Percentiles rank a stretch among this genome's conserved stretches.
Evolutionary conservation across 169 alveolate species (phyloP).

Genomic region (Eimeria maxima): DNA sequence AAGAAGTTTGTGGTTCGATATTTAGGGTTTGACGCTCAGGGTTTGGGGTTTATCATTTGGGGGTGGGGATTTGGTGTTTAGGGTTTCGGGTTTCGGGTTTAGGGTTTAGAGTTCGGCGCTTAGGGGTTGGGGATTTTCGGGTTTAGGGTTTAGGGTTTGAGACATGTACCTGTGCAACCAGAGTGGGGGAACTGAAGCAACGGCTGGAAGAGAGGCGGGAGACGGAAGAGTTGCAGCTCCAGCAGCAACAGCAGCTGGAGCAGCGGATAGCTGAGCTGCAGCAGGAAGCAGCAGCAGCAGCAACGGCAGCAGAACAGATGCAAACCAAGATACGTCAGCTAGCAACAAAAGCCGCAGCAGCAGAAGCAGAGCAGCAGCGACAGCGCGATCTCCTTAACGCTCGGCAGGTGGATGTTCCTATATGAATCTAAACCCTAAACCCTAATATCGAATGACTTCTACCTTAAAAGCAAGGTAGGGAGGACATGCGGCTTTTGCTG

Average conservation of each 20-base stretch:
- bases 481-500: not conserved
- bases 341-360: conserved; percentile 55
- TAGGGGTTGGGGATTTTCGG: not conserved
- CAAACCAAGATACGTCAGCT: conserved; percentile 16
- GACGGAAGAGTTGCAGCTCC: conserved; percentile 60
- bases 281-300: conserved; percentile 62
- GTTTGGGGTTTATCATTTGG: not conserved
- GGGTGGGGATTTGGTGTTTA: too few species aligned
- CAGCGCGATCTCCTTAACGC: conserved; percentile 4
- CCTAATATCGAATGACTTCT: not conserved
- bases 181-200: conserved; percentile 50
- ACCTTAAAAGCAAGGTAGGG: not conserved
- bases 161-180: not conserved
- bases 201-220: conserved; percentile 59
- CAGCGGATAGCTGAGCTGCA: conserved; percentile 23
- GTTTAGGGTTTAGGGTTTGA: not conserved
- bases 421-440: not conserved
- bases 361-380: conserved; percentile 56
- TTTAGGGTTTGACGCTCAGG: not conserved
- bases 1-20: not conserved
- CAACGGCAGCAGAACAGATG: conserved; percentile 24
- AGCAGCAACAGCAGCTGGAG: conserved; percentile 54
- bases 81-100: not conserved
- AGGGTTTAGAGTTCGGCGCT: not conserved
- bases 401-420: conserved; percentile 18